phyloP scores from a whole-genome alignment of 2,329 filamentous ascomycete genomes.

The Aphanocladium album region DNA sequence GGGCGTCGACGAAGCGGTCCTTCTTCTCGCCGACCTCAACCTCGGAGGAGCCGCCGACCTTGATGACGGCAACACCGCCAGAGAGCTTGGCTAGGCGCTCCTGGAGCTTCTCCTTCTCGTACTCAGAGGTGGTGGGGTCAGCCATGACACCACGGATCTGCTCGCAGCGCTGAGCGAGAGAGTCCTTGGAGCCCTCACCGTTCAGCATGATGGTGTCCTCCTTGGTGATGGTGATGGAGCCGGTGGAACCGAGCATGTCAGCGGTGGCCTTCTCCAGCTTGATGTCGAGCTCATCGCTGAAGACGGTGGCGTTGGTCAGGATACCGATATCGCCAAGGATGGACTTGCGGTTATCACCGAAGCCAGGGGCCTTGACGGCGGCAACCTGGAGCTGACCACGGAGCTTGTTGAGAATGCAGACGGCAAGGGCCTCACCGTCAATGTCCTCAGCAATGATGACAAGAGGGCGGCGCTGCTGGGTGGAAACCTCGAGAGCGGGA shows the following conservation, averaged over 20 bases:
- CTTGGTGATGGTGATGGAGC: slow-evolving; percentile 99
- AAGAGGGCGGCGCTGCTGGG: slow-evolving; percentile 88
- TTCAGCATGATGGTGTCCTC: slow-evolving; percentile 99
- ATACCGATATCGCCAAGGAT: slow-evolving; percentile 96
- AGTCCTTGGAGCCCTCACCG: slow-evolving; percentile 91
- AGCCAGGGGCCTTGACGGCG: slow-evolving; percentile 97
- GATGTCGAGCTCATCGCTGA: slow-evolving; percentile 96
- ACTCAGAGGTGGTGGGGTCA: slow-evolving; percentile 92
- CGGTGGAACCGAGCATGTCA: slow-evolving; percentile 94
- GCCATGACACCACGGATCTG: slow-evolving; percentile 97
- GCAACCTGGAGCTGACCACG: slow-evolving; percentile 98
- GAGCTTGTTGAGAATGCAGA: slow-evolving; percentile 99
- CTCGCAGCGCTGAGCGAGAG: slow-evolving; percentile 91
- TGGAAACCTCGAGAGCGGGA: slow-evolving; percentile 93
- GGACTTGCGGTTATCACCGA: slow-evolving; percentile 99
- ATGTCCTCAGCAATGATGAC: slow-evolving; percentile 99
- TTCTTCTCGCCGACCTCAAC: slow-evolving; percentile 99
- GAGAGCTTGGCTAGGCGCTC: slow-evolving; percentile 99
- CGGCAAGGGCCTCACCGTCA: slow-evolving; percentile 94
- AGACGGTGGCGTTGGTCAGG: slow-evolving; percentile 94
- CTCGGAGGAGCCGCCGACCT: slow-evolving; percentile 95
- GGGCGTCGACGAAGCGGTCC: slow-evolving; percentile 96
- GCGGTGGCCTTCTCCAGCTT: slow-evolving; percentile 98
- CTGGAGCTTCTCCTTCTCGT: slow-evolving; percentile 99
- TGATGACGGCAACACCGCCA: slow-evolving; percentile 98